Evolutionary conservation across 129 eudicot genomes (phyloP).

Genomic region (Centella asiatica): DNA sequence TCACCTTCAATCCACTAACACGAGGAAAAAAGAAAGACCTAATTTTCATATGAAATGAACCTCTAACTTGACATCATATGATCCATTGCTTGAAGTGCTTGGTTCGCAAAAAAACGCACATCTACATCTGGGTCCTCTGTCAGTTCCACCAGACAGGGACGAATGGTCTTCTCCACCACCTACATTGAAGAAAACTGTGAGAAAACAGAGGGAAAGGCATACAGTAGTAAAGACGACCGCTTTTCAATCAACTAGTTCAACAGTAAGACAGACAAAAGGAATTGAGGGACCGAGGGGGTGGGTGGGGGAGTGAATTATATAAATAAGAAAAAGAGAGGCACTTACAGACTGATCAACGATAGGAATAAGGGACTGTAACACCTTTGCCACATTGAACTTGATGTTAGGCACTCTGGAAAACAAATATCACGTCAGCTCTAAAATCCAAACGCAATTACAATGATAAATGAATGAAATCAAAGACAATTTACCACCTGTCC

Average conservation of each 20-base stretch:
- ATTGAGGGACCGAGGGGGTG: background rate
- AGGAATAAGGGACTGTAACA: conserved; percentile 71
- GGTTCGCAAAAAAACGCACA: conserved; percentile 85
- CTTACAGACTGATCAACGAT: conserved; percentile 87
- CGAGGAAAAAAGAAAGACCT: background rate
- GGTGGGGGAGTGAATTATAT: too few relatives aligned
- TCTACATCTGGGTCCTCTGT: conserved; percentile 96
- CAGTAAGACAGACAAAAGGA: background rate
- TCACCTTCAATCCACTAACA: conserved; percentile 7
- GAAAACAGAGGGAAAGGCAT: background rate
- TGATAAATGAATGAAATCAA: background rate
- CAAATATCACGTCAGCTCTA: background rate
- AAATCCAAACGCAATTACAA: background rate
- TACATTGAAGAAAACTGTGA: conserved; percentile 15
- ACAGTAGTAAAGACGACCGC: background rate
- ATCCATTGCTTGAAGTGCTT: conserved; percentile 86
- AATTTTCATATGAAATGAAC: conserved; percentile 6
- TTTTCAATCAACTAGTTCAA: too few relatives aligned
- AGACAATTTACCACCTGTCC: conserved; percentile 58
- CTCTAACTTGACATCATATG: conserved; percentile 74
- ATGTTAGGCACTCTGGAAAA: conserved; percentile 79
- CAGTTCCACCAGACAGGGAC: conserved; percentile 73
- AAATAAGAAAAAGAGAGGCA: background rate
- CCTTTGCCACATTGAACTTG: conserved; percentile 95
- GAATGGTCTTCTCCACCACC: conserved; percentile 84